Evolutionary conservation across 108 stramenopile genomes (phyloP), one percentile per base, ranked within the genome.

Genomic region (Mediolabrus comicus): DNA sequence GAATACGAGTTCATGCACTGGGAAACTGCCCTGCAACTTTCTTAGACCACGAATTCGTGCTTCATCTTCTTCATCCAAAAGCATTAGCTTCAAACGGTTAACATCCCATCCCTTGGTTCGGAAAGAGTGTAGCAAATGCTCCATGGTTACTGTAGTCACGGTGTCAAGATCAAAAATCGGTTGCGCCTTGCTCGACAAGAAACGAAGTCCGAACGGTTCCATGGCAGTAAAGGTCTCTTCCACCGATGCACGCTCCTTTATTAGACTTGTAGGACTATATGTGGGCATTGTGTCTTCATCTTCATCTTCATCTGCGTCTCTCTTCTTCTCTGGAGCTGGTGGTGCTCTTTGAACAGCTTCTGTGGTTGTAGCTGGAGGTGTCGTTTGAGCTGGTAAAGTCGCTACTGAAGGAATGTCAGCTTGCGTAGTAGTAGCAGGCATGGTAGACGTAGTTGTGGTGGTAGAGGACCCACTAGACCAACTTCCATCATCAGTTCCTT

Each of bases 61-160:
- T 9, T 30, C 13, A 33, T 46, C 53, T 53, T 75, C 74, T 2
- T 51, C 65, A 32, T 61, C 74, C 26, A 76, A 54, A 24, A 69
- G n/a, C 67, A 76, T 63, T 27, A 76, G 53, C n/a, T 69, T 58
- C 53, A 76, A 49, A 19, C 61, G 13, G 26, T 63, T 31, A 0
- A 62, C 32, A 13, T 36, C 59, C 31, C 36, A 76, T 3, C 43
- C 67, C 2, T 55, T 24, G 13, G 66, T 53, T 33, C 75, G 38
- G 67, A 76, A 76, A 12, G 75, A 76, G 43, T 76, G 75, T 6
- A 62, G 29, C 55, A 76, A 64, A 22, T 76, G 75, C 31, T 69
- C 67, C 36, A 26, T 49, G 24, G 75, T 69, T n/a, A 76, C 67
- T 29, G 31, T 31, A 10, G 28, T 35, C 46, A 72, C 62, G 5